A percentile compares a stretch with the other conserved stretches of the same genome.
Evolutionary conservation across 2,329 filamentous ascomycete genomes (phyloP).

Genomic region (Neophaeococcomyces aloes): DNA sequence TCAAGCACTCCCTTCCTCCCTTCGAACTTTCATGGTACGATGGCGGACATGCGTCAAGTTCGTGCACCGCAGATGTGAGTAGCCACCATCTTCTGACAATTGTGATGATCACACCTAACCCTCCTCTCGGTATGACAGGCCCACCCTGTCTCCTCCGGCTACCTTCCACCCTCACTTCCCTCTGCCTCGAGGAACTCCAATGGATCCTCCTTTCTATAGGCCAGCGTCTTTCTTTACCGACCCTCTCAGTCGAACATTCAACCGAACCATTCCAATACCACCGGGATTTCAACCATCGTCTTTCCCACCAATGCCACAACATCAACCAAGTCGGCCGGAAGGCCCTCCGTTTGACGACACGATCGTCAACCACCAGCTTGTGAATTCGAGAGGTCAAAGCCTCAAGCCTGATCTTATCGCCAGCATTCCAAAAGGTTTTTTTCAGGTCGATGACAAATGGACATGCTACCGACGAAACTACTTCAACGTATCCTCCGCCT

Average conservation of each 20-base stretch:
- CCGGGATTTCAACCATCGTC: neutral
- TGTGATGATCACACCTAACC: too few species aligned
- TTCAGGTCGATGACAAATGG: constrained; percentile 70
- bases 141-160: neutral
- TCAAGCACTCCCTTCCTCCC: neutral
- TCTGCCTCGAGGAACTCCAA: neutral
- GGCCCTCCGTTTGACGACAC: constrained; percentile 36
- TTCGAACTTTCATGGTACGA: constrained; percentile 3
- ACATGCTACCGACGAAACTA: constrained; percentile 90
- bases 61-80: neutral
- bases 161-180: neutral
- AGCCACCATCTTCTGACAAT: too few species aligned
- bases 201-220: neutral
- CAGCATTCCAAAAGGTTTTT: constrained; percentile 83
- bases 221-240: neutral
- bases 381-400: constrained; percentile 28
- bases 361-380: constrained; percentile 26
- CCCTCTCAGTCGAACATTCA: neutral
- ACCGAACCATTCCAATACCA: neutral
- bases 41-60: constrained; percentile 1
- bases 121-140: too few species aligned
- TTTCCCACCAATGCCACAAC: neutral
- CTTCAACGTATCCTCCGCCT: constrained; percentile 75
- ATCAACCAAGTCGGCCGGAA: constrained; percentile 22
- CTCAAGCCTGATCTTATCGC: constrained; percentile 66